These are phyloP conservation scores for Pleurotus cornucopiae DNA, from an alignment of 768 basidiomycete species.

Conservation along the genomic window DNA sequence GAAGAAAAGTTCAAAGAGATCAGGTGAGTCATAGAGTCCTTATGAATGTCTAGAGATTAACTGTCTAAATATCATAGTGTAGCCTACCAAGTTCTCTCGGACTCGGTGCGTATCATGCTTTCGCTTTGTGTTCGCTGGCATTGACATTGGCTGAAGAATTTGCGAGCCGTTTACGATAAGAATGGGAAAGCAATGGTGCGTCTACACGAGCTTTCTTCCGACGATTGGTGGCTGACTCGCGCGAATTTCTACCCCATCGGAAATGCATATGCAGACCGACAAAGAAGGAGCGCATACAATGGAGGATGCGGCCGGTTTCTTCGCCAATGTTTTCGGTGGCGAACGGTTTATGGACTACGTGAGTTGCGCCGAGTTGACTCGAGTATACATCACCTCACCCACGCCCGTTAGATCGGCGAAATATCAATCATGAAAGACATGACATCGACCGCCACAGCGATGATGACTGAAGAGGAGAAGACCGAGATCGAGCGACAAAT, in stretches of 20 bases:
- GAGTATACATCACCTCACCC: neutral
- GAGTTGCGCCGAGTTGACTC: slow-evolving; percentile 25
- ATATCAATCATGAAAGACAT: slow-evolving; percentile 94
- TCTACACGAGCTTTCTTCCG: slow-evolving; percentile 4
- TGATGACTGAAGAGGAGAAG: slow-evolving; percentile 92
- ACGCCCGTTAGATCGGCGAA: slow-evolving; percentile 76
- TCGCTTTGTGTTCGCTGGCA: slow-evolving; percentile 1
- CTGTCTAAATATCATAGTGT: slow-evolving; percentile 45
- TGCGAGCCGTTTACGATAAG: slow-evolving; percentile 89
- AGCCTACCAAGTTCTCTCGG: slow-evolving; percentile 91
- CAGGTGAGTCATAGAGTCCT: slow-evolving; percentile 45
- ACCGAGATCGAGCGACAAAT: slow-evolving; percentile 78
- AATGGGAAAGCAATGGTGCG: slow-evolving; percentile 87
- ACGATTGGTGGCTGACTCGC: neutral
- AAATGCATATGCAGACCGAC: slow-evolving; percentile 44
- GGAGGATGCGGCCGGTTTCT: slow-evolving; percentile 93
- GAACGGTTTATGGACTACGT: slow-evolving; percentile 89
- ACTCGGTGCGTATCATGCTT: slow-evolving; percentile 51
- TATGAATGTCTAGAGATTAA: neutral
- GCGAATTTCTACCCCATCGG: neutral
- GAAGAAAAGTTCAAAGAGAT: slow-evolving; percentile 97
- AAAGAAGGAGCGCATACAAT: slow-evolving; percentile 75
- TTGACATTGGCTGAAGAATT: slow-evolving; percentile 45
- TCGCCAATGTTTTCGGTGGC: slow-evolving; percentile 93
- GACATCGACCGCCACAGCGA: slow-evolving; percentile 77